Evolutionary conservation across 1,284 basidiomycete species (phyloP).

Genomic region (Cutaneotrichosporon daszewskae): DNA sequence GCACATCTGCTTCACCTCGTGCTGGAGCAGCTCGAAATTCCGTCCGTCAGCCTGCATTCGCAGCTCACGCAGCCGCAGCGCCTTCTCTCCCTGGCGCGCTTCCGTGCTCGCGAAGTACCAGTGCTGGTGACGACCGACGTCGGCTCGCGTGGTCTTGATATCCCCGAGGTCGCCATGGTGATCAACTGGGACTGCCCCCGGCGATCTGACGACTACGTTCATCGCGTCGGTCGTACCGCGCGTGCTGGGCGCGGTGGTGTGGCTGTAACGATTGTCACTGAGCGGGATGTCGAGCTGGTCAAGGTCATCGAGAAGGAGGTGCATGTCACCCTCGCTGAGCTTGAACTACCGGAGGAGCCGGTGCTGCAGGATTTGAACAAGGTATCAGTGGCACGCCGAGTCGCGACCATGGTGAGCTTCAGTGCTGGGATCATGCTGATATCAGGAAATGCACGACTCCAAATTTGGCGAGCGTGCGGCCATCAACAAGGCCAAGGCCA

Average conservation of each 20-base stretch:
- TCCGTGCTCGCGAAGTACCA: slow-evolving; percentile 80
- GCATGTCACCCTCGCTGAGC: slow-evolving; percentile 61
- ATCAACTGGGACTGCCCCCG: slow-evolving; percentile 92
- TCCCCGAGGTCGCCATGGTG: slow-evolving; percentile 89
- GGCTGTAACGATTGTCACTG: slow-evolving; percentile 90
- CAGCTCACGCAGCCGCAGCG: slow-evolving; percentile 82
- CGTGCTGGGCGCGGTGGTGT: slow-evolving; percentile 85
- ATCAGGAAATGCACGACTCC: slow-evolving; percentile 81
- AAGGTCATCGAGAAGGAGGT: slow-evolving; percentile 71
- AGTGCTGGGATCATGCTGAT: neutral
- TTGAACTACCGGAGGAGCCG: slow-evolving; percentile 68
- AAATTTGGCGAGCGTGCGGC: slow-evolving; percentile 80
- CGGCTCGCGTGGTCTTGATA: slow-evolving; percentile 87
- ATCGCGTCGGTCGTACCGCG: slow-evolving; percentile 72
- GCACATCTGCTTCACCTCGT: slow-evolving; percentile 82
- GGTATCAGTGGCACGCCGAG: slow-evolving; percentile 84
- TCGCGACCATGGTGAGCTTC: slow-evolving; percentile 79
- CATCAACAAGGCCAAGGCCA: slow-evolving; percentile 46
- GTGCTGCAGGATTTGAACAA: slow-evolving; percentile 81
- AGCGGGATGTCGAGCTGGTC: slow-evolving; percentile 81
- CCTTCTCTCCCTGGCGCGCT: slow-evolving; percentile 74
- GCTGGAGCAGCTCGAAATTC: slow-evolving; percentile 71
- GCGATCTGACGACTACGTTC: slow-evolving; percentile 56
- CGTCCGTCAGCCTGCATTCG: slow-evolving; percentile 86
- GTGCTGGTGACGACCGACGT: slow-evolving; percentile 93